Conservation (phyloP, 345 rosid genomes). For the Excoecaria agallocha region DNA sequence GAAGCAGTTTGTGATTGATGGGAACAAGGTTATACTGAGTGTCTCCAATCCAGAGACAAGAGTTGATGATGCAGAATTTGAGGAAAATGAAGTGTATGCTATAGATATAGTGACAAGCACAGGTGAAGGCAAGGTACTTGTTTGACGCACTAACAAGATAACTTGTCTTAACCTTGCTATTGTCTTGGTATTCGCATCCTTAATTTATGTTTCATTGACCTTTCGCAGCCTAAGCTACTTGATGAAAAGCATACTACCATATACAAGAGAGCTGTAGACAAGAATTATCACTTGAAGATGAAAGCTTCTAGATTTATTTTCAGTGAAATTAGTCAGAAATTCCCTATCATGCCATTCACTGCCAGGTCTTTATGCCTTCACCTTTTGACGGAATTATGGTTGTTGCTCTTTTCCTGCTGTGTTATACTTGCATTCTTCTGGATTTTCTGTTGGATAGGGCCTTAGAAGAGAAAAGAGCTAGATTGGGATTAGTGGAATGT, state of each 20-base stretch:
- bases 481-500: conserved; percentile 91
- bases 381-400: background rate
- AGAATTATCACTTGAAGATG: conserved; percentile 90
- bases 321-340: conserved; percentile 83
- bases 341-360: conserved; percentile 78
- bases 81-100: conserved; percentile 93
- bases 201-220: background rate
- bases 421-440: background rate
- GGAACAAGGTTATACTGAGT: conserved; percentile 71
- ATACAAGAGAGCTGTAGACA: conserved; percentile 83
- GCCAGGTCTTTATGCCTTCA: conserved; percentile 57
- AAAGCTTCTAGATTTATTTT: conserved; percentile 95
- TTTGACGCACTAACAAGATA: background rate
- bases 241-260: conserved; percentile 96
- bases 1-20: conserved; percentile 88
- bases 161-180: background rate
- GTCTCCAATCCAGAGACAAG: conserved; percentile 74
- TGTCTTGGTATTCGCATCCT: background rate
- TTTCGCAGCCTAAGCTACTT: conserved; percentile 81
- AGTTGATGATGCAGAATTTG: conserved; percentile 93
- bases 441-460: conserved; percentile 45
- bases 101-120: conserved; percentile 88
- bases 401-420: background rate
- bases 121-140: conserved; percentile 95
- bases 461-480: conserved; percentile 94